Evolutionary conservation across 371 early-diverging fungal species (phyloP), one percentile per base, ranked within the genome.

Genomic region (Mucor lusitanicus): DNA sequence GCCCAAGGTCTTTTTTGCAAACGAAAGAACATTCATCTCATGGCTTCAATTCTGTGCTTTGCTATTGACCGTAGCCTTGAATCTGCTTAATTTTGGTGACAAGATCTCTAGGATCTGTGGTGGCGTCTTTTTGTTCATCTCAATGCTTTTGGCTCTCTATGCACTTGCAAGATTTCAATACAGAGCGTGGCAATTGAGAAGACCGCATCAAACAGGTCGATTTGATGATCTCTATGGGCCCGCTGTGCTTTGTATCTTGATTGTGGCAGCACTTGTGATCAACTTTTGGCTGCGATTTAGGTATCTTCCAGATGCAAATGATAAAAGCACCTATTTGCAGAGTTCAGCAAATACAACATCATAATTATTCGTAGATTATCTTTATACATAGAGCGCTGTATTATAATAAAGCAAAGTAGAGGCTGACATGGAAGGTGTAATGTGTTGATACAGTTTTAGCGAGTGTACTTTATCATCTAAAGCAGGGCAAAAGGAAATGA

Each of bases 1-100:
- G 68, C 99, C 99, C 61, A 99, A 99, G 82, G 96, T 96, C 30
- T 99, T 93, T 81, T 99, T 99, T 86, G 99, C 99, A 56, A 99
- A 99, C 78, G 99, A 99, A 81, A 88, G 99, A 60, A 99, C 99
- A 2, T 99, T 99, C 81, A 84, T 99, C 59, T 91, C 95, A 11
- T 93, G 93, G 93, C 78, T 93, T 33, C 89, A 93, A 78, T 93
- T 93, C 73, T 83, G 90, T 19, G 88, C 92, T 7, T 73, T 92
- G 56, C 75, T 95, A n/a, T 85, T 91, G 5, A 92, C 90, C 7
- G 79, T 95, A 2, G 88, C 93, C 7, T 73, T 95, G 44, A 95
- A 90, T 9, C 71, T 95, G 59, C 77, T 95, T 23, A 95, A 95
- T 80, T 95, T 94, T 89, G 93, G 94, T 44, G 93, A 94, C 75